A percentile compares a stretch with the other conserved stretches of the same genome.
phyloP scores from a whole-genome alignment of 169 alveolate genomes.

The Cryptosporidium andersoni region DNA sequence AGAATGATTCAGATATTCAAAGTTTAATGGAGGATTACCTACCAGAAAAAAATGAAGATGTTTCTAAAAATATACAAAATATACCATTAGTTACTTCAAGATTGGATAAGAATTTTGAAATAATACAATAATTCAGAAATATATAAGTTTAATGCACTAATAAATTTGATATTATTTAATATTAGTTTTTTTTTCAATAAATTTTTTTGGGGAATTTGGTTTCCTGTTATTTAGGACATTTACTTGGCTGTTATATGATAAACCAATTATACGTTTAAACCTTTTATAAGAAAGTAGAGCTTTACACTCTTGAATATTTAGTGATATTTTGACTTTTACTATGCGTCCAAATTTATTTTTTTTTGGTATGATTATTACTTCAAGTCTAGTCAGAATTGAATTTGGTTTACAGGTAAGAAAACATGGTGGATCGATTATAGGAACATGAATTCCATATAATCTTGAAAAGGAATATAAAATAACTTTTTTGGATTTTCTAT shows the following conservation, averaged over 20 bases:
- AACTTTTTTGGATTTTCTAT: conserved; percentile 3
- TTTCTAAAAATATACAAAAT: background rate
- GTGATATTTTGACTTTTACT: conserved; percentile 9
- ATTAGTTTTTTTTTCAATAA: conserved; percentile 3
- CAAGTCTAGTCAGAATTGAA: conserved; percentile 37
- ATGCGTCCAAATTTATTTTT: conserved; percentile 26
- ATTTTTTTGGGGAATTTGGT: conserved; percentile 29
- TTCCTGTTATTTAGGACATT: conserved; percentile 4
- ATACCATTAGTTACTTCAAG: background rate
- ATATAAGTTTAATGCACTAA: background rate
- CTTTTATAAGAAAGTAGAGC: conserved; percentile 35
- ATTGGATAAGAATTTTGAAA: background rate
- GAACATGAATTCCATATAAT: conserved; percentile 54
- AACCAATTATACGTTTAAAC: conserved; percentile 19
- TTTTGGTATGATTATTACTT: conserved; percentile 16
- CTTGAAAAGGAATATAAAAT: conserved; percentile 44
- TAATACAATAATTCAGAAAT: background rate
- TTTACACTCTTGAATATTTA: conserved; percentile 36
- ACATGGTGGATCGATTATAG: conserved; percentile 42
- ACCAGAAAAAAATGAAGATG: background rate
- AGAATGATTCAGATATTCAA: background rate
- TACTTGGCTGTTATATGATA: background rate
- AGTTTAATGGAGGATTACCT: background rate
- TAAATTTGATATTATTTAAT: background rate
- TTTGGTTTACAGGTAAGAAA: conserved; percentile 35